Evolutionary conservation across 2,329 filamentous ascomycete genomes (phyloP), one percentile per base, ranked within the genome.

Genomic region (Arachnomyces sp.): DNA sequence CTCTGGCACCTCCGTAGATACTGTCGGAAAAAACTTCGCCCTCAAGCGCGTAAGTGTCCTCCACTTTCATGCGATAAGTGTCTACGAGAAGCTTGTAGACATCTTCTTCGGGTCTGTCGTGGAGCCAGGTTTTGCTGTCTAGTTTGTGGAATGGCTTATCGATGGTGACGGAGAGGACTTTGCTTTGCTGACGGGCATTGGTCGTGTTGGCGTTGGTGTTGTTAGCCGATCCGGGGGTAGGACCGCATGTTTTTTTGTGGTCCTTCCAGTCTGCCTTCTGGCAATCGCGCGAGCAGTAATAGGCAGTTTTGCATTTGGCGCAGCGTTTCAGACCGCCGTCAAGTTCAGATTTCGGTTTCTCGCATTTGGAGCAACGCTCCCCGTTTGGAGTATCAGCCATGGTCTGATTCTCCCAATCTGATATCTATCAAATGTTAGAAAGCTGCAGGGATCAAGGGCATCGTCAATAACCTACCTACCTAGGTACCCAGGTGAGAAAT

Each of bases 221-320:
- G 5, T 25, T 9, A 25, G 20, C 20, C 9, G 20, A 12, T 43
- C 38, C 5, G 42, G 28, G 12, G 32, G 30, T 12, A 14, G 46
- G 36, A 34, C 47, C 50, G 53, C 71, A 74, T 7, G 52, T 44
- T 43, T 63, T 64, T 49, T 71, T 71, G 54, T 77, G 72, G 2
- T 12, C 17, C 46, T 71, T 70, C 70, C 68, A 77, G 50, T 76
- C 62, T 2, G 54, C 50, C 45, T 68, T 71, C 51, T 76, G 68
- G 56, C 73, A 77, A 28, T 67, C 63, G 16, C 60, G 60, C 31
- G 68, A 71, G 61, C 73, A 78, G 56, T 77, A 77, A 17, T 48
- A 56, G 0, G 62, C 59, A 0, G 47, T 47, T n/a, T 58, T 59
- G 62, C 72, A 75, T 46, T 66, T 69, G n/a, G 65, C 63, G 51